phyloP scores from a whole-genome alignment of 2,329 filamentous ascomycete species.

The Boeremia exigua region DNA sequence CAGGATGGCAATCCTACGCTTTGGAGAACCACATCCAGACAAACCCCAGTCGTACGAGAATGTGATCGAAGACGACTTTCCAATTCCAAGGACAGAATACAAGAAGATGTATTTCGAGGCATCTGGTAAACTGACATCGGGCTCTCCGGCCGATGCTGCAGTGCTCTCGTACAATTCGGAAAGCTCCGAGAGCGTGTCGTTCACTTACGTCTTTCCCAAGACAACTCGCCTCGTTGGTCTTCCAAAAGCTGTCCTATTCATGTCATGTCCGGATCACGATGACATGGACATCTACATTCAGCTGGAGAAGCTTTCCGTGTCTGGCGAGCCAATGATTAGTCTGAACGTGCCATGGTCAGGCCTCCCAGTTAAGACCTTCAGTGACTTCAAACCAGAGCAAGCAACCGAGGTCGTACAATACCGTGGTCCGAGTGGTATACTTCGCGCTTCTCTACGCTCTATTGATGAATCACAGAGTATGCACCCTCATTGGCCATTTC shows the following conservation, averaged over 20 bases:
- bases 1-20: conserved; percentile 49
- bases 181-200: background rate
- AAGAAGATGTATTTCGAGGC: background rate
- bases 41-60: background rate
- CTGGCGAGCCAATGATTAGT: conserved; percentile 52
- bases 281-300: conserved; percentile 55
- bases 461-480: conserved; percentile 22
- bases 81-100: background rate
- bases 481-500: conserved; percentile 25
- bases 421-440: background rate
- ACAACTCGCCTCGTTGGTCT: conserved; percentile 52
- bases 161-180: background rate
- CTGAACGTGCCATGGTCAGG: conserved; percentile 49
- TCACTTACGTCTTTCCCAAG: background rate
- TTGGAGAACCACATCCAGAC: conserved; percentile 4
- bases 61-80: background rate
- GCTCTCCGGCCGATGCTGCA: background rate
- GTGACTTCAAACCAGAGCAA: background rate
- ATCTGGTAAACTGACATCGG: background rate
- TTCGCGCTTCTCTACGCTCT: background rate
- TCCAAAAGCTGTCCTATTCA: conserved; percentile 56
- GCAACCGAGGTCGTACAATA: background rate
- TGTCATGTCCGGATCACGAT: conserved; percentile 51
- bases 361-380: background rate
- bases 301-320: conserved; percentile 52